These are phyloP conservation scores for Solanum arcanum DNA, from an alignment of 257 asterid species.

Conservation along the genomic window DNA sequence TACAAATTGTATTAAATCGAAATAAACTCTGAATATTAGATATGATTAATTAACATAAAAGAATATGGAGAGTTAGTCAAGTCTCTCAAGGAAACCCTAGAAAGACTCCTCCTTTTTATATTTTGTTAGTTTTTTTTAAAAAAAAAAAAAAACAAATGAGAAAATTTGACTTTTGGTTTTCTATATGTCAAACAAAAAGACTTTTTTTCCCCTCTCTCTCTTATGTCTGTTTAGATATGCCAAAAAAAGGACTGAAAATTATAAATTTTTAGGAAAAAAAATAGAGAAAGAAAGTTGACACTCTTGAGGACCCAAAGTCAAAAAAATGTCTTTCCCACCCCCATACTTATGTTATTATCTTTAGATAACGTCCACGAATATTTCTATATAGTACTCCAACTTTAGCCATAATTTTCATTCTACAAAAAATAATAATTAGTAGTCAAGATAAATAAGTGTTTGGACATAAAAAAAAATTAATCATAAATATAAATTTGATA, in stretches of 20 bases:
- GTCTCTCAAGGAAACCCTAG: not conserved
- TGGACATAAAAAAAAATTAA: not conserved
- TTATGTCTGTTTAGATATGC: not conserved
- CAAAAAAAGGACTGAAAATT: not conserved
- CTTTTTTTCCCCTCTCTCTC: not conserved
- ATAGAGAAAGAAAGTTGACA: not conserved
- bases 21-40: not conserved
- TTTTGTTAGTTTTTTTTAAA: not conserved
- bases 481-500: not conserved
- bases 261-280: not conserved
- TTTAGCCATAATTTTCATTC: not conserved
- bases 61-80: not conserved
- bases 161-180: slow-evolving; percentile 9
- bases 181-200: slow-evolving; percentile 13
- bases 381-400: not conserved
- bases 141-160: slow-evolving; percentile 11
- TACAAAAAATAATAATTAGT: not conserved
- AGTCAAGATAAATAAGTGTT: not conserved
- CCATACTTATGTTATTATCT: not conserved
- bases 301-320: not conserved
- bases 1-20: not conserved
- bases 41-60: not conserved
- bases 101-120: not conserved
- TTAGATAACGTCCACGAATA: not conserved
- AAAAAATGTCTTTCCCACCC: not conserved